Percentiles rank a stretch among this genome's conserved stretches.
These are phyloP conservation scores for Cytospora leucostoma DNA, from an alignment of 2,329 filamentous ascomycete genomes.

Conservation along the genomic window DNA sequence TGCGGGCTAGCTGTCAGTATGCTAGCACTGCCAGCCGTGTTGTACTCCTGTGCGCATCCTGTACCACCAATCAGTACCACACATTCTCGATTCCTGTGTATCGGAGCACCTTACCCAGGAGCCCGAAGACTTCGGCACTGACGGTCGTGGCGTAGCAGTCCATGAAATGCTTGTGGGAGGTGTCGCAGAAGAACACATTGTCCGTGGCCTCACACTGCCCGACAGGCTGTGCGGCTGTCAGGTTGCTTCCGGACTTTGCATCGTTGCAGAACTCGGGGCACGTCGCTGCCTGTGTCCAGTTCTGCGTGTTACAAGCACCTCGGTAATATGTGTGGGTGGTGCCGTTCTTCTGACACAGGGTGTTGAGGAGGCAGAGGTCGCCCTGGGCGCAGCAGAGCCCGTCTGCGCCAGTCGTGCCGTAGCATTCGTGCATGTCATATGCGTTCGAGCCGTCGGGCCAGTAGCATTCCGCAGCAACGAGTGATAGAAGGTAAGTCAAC, in stretches of 20 bases:
- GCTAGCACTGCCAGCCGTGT: slow-evolving; percentile 1
- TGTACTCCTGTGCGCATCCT: slow-evolving; percentile 13
- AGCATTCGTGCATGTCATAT: slow-evolving; percentile 18
- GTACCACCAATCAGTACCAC: background rate
- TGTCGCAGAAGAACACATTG: background rate
- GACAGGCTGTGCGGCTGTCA: slow-evolving; percentile 1
- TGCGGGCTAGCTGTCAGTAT: background rate
- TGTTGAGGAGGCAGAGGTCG: slow-evolving; percentile 16
- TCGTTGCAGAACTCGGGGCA: slow-evolving; percentile 4
- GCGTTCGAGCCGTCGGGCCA: slow-evolving; percentile 16
- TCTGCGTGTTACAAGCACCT: slow-evolving; percentile 13
- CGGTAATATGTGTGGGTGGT: background rate
- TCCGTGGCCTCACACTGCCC: background rate
- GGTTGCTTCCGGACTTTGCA: background rate
- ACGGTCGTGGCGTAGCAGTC: background rate
- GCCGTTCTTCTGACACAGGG: slow-evolving; percentile 1
- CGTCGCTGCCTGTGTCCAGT: slow-evolving; percentile 9
- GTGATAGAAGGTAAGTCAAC: background rate
- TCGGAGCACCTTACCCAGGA: background rate
- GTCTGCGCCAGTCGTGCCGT: background rate
- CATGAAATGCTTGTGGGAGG: background rate
- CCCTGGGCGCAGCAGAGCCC: slow-evolving; percentile 15
- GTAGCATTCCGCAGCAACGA: slow-evolving; percentile 14
- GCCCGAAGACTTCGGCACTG: background rate
- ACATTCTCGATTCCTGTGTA: background rate